These are phyloP conservation scores for Trichoderma guizhouense DNA, from an alignment of 2,329 filamentous ascomycete species.

Conservation along the genomic window DNA sequence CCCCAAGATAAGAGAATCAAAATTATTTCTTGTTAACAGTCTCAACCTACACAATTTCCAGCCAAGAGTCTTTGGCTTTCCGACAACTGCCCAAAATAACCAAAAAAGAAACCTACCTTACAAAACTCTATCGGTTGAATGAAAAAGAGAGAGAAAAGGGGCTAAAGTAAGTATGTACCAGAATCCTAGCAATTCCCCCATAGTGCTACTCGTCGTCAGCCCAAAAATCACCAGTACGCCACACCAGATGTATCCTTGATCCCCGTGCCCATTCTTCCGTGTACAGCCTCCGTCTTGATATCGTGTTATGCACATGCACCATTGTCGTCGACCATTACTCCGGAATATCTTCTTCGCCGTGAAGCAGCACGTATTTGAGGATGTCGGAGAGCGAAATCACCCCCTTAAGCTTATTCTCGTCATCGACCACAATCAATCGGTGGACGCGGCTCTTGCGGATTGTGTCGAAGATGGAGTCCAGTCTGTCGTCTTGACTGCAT, in stretches of 20 bases:
- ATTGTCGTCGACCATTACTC: neutral
- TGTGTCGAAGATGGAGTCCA: slow-evolving; percentile 96
- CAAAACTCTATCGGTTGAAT: neutral
- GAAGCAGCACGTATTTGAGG: slow-evolving; percentile 85
- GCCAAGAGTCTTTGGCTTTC: neutral
- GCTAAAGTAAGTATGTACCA: slow-evolving; percentile 8
- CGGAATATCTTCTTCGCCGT: slow-evolving; percentile 61
- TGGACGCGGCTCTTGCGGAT: slow-evolving; percentile 94
- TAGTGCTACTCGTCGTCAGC: neutral
- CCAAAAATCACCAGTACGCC: slow-evolving; percentile 18
- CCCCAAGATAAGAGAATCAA: neutral
- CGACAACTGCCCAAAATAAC: neutral
- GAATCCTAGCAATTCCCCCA: slow-evolving; percentile 9
- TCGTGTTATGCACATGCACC: neutral
- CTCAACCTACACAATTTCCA: neutral
- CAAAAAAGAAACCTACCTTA: neutral
- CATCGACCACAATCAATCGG: slow-evolving; percentile 87
- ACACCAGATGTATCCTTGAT: slow-evolving; percentile 8
- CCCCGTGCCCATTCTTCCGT: neutral
- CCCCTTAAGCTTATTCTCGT: slow-evolving; percentile 79
- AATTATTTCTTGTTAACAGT: neutral
- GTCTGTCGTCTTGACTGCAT: slow-evolving; percentile 83
- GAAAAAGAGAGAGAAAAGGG: neutral
- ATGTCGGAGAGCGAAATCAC: slow-evolving; percentile 95
- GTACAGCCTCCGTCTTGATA: neutral